phyloP scores from a whole-genome alignment of 495 filamentous ascomycete genomes.

The Xylaria cubensis region DNA sequence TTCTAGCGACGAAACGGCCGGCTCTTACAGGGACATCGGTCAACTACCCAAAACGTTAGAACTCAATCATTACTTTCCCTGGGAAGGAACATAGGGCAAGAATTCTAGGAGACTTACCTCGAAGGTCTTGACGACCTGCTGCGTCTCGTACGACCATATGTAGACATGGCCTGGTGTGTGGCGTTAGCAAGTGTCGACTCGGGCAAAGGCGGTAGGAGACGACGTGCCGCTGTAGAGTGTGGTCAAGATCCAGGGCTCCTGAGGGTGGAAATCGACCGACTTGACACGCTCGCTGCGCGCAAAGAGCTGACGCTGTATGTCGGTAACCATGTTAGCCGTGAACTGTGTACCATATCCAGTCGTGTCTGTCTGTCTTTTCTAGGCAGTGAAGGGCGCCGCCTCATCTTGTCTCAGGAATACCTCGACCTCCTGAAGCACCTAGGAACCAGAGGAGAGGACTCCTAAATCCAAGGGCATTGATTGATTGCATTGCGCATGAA shows the following conservation, averaged over 20 bases:
- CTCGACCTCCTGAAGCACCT: neutral
- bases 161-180: constrained; percentile 81
- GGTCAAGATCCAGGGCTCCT: constrained; percentile 96
- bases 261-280: constrained; percentile 96
- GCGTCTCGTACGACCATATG: constrained; percentile 99
- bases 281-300: constrained; percentile 91
- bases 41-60: constrained; percentile 50
- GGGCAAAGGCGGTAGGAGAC: neutral
- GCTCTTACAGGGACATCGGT: constrained; percentile 98
- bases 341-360: constrained; percentile 11
- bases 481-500: constrained; percentile 32
- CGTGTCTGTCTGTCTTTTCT: neutral
- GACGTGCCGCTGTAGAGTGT: constrained; percentile 86
- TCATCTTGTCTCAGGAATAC: constrained; percentile 12
- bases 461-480: neutral
- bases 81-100: neutral
- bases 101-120: constrained; percentile 51
- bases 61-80: neutral
- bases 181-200: constrained; percentile 17
- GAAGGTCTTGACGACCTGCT: constrained; percentile 98
- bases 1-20: constrained; percentile 93
- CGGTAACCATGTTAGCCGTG: constrained; percentile 44
- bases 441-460: constrained; percentile 19
- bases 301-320: constrained; percentile 75
- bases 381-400: constrained; percentile 30